Conservation (phyloP, 1,139 yeast species). For the Geotrichum cucujoidarum region DNA sequence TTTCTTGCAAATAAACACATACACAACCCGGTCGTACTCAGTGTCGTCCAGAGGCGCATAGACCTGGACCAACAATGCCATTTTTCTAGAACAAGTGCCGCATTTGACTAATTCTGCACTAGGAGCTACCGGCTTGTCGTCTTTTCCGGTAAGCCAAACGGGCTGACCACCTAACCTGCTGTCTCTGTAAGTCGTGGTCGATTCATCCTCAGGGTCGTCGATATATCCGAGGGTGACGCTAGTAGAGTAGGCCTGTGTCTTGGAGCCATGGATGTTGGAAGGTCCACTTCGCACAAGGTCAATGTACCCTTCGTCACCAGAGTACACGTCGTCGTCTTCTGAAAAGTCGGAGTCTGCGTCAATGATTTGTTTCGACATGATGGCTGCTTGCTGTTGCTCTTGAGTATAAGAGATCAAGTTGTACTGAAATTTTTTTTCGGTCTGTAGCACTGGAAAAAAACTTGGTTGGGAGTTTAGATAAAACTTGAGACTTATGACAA, state of each 20-base stretch:
- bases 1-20: constrained; percentile 69
- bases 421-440: neutral
- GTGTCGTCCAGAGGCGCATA: constrained; percentile 64
- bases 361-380: neutral
- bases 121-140: neutral
- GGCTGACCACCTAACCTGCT: constrained; percentile 19
- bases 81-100: constrained; percentile 53
- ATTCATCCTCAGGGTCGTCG: constrained; percentile 14
- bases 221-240: constrained; percentile 14
- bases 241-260: constrained; percentile 17
- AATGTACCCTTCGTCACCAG: constrained; percentile 14
- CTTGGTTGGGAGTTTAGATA: too few species aligned
- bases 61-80: constrained; percentile 73
- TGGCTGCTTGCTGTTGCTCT: neutral
- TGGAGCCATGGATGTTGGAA: constrained; percentile 11
- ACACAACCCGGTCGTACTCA: constrained; percentile 74
- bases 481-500: too few species aligned
- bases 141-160: constrained; percentile 45
- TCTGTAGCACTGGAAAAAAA: neutral
- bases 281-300: constrained; percentile 9
- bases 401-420: neutral
- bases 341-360: constrained; percentile 12
- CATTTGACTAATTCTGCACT: constrained; percentile 49
- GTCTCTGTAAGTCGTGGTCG: constrained; percentile 7
- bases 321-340: constrained; percentile 12